Base-by-base conservation (phyloP, 225 moss, liverwort and hornwort species). In the Physcomitrellopsis africana region DNA sequence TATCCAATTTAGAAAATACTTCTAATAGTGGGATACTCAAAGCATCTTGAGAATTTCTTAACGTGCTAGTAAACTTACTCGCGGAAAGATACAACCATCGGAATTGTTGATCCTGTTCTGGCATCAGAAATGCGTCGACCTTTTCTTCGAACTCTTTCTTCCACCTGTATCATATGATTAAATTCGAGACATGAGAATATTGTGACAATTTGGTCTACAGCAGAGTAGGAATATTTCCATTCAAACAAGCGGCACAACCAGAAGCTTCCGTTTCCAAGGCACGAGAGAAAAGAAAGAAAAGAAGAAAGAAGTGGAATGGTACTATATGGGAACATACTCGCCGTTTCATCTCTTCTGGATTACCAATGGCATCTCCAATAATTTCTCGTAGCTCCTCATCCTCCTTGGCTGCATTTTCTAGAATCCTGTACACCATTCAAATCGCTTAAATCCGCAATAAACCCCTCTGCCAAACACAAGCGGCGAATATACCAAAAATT, bases 321-420 rank as follows among this genome's bases (percentile, higher is more conserved):
- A 14, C 17, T 58, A 68, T 27, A 55, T 27, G 45, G 27, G 17
- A 81, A 64, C 89, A 65, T 89, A 97, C 94, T 82, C 99, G 87
- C 70, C 90, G 93, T 53, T 90, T 90, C 99, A 99, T 99, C 77
- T 95, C 95, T 59, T 99, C 95, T 14, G 99, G 95, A 82, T 99
- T 85, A 45, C 99, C 99, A 22, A 99, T 76, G 72, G 95, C 92
- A 82, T 99, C 99, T 65, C 99, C 99, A 45, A 99, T 84, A 20
- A 99, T 99, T 78, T 99, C 99, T 23, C 95, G 89, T 27, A 99
- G 84, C 89, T 99, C 99, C 79, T 82, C 78, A 42, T 99, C 99
- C 62, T 99, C 99, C 78, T 99, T 93, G 77, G 87, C 87, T 14
- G 99, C 99, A 83, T 99, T 83, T 78, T 99, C 99, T 79, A 99